phyloP scores from a whole-genome alignment of 225 moss, liverwort and hornwort genomes.

The Pleurozium schreberi region DNA sequence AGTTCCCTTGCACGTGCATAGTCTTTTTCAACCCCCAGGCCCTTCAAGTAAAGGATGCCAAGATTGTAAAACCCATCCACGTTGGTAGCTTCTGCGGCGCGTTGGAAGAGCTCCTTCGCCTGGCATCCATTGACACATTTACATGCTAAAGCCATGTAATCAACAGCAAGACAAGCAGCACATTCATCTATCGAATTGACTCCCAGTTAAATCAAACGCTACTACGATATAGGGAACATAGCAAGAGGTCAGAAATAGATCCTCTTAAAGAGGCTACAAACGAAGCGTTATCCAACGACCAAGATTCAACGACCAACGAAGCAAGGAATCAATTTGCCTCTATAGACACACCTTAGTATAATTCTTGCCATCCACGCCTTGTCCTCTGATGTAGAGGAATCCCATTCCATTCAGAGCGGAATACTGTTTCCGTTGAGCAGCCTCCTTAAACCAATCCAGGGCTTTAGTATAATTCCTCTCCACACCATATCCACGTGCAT shows the following conservation, averaged over 20 bases:
- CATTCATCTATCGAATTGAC: background rate
- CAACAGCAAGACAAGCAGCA: background rate
- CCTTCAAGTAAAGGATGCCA: constrained; percentile 77
- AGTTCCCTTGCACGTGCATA: constrained; percentile 42
- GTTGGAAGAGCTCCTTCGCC: constrained; percentile 77
- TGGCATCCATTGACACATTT: constrained; percentile 4
- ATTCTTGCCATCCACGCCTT: constrained; percentile 85
- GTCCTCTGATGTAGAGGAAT: constrained; percentile 80
- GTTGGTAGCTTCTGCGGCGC: constrained; percentile 56
- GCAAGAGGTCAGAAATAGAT: background rate
- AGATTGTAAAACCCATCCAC: constrained; percentile 79
- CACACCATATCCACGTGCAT: constrained; percentile 91
- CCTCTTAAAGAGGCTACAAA: background rate
- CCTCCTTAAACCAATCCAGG: constrained; percentile 67
- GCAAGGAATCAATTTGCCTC: background rate
- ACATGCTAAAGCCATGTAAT: background rate
- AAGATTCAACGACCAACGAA: background rate
- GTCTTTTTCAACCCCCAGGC: constrained; percentile 69
- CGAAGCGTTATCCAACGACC: background rate
- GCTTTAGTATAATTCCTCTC: constrained; percentile 80
- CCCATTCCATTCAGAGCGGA: constrained; percentile 91
- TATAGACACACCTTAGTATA: constrained; percentile 55
- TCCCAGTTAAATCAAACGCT: background rate
- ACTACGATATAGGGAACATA: background rate
- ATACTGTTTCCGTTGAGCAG: constrained; percentile 42